phyloP scores from a whole-genome alignment of 768 basidiomycete genomes.

The Phanerochaete sordida region DNA sequence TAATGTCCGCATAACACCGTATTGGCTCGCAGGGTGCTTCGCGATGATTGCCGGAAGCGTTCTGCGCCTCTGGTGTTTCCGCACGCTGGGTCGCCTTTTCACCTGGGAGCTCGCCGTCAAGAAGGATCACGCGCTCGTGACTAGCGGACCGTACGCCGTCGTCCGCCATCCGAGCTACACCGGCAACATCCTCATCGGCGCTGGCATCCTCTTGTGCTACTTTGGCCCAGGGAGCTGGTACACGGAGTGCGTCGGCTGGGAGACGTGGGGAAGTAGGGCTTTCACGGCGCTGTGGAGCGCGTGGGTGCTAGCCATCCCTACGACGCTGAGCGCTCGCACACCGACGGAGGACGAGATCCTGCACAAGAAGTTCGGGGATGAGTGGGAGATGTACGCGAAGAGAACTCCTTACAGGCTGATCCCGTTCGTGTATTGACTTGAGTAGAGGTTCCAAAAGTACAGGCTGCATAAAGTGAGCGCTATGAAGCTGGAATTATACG shows the following conservation, averaged over 20 bases:
- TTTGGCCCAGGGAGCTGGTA: conserved; percentile 8
- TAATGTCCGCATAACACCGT: neutral
- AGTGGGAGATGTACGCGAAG: conserved; percentile 9
- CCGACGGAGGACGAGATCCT: conserved; percentile 7
- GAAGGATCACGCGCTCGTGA: conserved; percentile 13
- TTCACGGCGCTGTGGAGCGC: neutral
- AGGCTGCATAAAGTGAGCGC: too few relatives aligned
- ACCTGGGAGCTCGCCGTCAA: conserved; percentile 14
- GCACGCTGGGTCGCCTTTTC: conserved; percentile 14
- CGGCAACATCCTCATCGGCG: conserved; percentile 1
- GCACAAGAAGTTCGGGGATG: conserved; percentile 7
- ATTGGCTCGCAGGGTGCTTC: neutral
- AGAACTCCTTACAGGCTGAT: conserved; percentile 9
- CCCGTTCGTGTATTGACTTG: conserved; percentile 1
- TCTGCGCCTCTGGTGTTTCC: conserved; percentile 5
- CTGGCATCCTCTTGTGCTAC: conserved; percentile 5
- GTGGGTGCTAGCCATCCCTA: neutral
- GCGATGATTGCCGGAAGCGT: neutral
- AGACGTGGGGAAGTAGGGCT: neutral
- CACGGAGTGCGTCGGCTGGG: neutral
- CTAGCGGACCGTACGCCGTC: conserved; percentile 12
- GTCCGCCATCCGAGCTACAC: conserved; percentile 19
- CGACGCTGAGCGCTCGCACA: neutral
- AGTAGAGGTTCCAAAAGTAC: neutral
- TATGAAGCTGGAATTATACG: too few relatives aligned